phyloP scores from a whole-genome alignment of 169 alveolate genomes.

The Eimeria zaria region DNA sequence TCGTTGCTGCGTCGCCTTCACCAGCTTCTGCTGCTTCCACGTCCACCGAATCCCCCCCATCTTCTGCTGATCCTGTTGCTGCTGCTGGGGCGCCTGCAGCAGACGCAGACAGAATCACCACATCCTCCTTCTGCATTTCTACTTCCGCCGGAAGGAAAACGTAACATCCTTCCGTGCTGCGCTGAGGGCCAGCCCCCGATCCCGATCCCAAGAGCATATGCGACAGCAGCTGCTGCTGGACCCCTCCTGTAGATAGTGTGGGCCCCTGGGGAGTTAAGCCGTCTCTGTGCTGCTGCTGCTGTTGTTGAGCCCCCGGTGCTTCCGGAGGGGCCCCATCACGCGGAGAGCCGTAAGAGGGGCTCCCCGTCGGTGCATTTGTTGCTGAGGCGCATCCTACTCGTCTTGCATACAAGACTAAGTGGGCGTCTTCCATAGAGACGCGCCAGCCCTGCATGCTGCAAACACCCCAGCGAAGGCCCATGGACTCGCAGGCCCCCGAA shows the following conservation, averaged over 20 bases:
- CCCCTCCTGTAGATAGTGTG: neutral
- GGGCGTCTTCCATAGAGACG: constrained; percentile 98
- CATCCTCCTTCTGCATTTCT: constrained; percentile 11
- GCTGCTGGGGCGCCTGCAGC: constrained; percentile 25
- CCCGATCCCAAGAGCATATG: constrained; percentile 33
- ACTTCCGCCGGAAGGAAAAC: constrained; percentile 31
- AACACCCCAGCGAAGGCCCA: constrained; percentile 80
- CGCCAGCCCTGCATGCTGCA: constrained; percentile 98
- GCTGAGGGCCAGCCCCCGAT: neutral
- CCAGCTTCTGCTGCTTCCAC: constrained; percentile 3
- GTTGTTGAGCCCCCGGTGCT: constrained; percentile 29
- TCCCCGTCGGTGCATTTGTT: neutral
- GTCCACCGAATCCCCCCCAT: constrained; percentile 10
- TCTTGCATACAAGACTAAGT: constrained; percentile 87
- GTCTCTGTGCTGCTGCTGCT: constrained; percentile 59
- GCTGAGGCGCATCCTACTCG: constrained; percentile 12
- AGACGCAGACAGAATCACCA: constrained; percentile 13
- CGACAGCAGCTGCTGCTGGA: constrained; percentile 20
- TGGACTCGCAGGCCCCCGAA: constrained; percentile 68
- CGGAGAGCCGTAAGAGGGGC: neutral
- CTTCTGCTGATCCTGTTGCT: constrained; percentile 5
- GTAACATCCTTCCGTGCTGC: neutral
- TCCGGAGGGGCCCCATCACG: neutral
- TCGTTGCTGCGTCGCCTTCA: constrained; percentile 41
- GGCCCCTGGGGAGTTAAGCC: neutral